Percentiles rank a stretch among this genome's conserved stretches.
phyloP scores from a whole-genome alignment of 179 eudicot species.

The Sideroxylon spinosum region DNA sequence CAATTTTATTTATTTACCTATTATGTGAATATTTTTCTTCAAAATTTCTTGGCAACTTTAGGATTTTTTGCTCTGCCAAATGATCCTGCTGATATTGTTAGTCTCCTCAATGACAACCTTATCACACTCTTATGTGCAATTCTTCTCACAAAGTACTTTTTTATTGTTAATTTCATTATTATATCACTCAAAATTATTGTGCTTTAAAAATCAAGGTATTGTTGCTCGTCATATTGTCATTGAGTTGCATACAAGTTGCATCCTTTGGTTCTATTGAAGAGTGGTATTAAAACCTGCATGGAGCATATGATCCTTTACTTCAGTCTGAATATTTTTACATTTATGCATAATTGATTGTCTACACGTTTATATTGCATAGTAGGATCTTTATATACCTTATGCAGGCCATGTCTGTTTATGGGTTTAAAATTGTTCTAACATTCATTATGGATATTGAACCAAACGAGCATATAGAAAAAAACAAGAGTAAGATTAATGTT shows the following conservation, averaged over 20 bases:
- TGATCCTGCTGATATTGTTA: conserved; percentile 77
- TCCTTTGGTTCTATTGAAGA: not conserved
- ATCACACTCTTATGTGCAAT: conserved; percentile 76
- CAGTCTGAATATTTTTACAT: no score
- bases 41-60: conserved; percentile 65
- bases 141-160: conserved; percentile 72
- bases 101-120: conserved; percentile 78
- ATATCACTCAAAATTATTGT: not conserved
- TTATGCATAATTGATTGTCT: no score
- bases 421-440: no score
- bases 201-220: not conserved
- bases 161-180: conserved; percentile 4
- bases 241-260: not conserved
- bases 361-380: no score
- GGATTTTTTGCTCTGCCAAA: conserved; percentile 88
- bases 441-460: no score
- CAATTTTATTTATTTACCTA: not conserved
- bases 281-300: not conserved
- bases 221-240: not conserved
- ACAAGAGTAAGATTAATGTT: no score
- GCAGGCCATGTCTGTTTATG: no score
- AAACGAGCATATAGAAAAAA: no score
- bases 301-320: no score
- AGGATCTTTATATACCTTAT: no score
- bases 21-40: conserved; percentile 1